A percentile compares a stretch with the other conserved stretches of the same genome.
These are phyloP conservation scores for Anthracocystis setariae DNA, from an alignment of 1,284 basidiomycete genomes.

Conservation along the genomic window DNA sequence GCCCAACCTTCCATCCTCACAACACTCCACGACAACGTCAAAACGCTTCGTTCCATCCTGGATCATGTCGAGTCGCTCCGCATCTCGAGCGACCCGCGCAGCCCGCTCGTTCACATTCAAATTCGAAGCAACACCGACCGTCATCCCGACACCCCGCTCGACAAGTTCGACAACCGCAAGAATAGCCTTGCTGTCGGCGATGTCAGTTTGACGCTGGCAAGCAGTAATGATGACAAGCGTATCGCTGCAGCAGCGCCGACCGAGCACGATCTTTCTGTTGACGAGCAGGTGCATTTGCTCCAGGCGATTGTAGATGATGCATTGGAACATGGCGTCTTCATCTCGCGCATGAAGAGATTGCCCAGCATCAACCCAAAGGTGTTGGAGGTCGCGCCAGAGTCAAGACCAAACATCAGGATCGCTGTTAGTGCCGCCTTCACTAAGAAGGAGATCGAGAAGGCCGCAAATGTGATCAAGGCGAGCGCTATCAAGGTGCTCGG, in stretches of 20 bases:
- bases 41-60: constrained; percentile 78
- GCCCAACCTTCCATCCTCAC: constrained; percentile 76
- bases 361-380: constrained; percentile 56
- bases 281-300: constrained; percentile 58
- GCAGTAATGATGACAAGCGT: constrained; percentile 34
- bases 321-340: constrained; percentile 58
- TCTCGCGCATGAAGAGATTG: constrained; percentile 52
- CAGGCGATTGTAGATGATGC: constrained; percentile 60
- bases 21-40: constrained; percentile 82
- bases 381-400: constrained; percentile 51
- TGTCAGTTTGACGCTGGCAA: constrained; percentile 31
- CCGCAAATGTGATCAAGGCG: constrained; percentile 78
- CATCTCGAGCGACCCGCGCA: constrained; percentile 84
- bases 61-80: constrained; percentile 79
- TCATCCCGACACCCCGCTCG: constrained; percentile 54
- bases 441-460: constrained; percentile 91
- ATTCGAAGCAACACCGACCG: constrained; percentile 69
- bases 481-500: constrained; percentile 77
- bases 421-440: constrained; percentile 80
- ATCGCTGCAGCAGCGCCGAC: constrained; percentile 11
- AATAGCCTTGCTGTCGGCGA: constrained; percentile 43
- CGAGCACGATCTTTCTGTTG: constrained; percentile 51
- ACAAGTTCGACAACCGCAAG: constrained; percentile 50
- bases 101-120: constrained; percentile 87
- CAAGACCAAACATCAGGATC: constrained; percentile 85